Evolutionary conservation across 2,329 filamentous ascomycete species (phyloP).

Genomic region (Magnaporthiopsis rhizophila): DNA sequence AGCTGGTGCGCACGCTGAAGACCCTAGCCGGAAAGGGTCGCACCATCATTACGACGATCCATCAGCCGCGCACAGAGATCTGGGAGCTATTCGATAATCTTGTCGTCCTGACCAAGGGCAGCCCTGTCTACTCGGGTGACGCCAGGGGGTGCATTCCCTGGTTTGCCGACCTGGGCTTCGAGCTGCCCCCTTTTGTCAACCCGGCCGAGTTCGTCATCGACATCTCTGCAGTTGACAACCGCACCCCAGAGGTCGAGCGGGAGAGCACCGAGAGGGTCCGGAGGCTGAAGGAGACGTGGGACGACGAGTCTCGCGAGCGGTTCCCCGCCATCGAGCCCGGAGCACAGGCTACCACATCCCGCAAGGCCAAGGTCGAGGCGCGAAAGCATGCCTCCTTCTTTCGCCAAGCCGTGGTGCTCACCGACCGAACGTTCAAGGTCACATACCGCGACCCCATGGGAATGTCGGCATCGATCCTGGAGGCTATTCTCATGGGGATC

Average conservation of each 20-base stretch:
- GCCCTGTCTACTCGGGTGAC: conserved; percentile 59
- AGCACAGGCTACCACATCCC: conserved; percentile 12
- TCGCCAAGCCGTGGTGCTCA: conserved; percentile 59
- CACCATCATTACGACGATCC: conserved; percentile 67
- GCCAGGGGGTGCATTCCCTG: conserved; percentile 51
- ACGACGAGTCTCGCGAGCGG: conserved; percentile 23
- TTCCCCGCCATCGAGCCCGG: conserved; percentile 16
- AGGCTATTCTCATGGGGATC: conserved; percentile 63
- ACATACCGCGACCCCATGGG: conserved; percentile 73
- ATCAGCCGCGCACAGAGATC: conserved; percentile 72
- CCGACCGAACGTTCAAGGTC: conserved; percentile 59
- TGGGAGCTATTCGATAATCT: conserved; percentile 71
- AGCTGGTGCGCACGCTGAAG: conserved; percentile 64
- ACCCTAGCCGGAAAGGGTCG: conserved; percentile 58
- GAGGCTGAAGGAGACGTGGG: conserved; percentile 55
- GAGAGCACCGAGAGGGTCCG: conserved; percentile 52
- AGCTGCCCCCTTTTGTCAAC: conserved; percentile 64
- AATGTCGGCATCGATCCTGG: conserved; percentile 60
- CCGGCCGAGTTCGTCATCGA: conserved; percentile 72
- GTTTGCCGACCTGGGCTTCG: conserved; percentile 53
- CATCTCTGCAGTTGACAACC: conserved; percentile 64
- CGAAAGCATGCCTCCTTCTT: conserved; percentile 46
- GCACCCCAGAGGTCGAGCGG: conserved; percentile 57
- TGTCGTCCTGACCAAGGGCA: conserved; percentile 59
- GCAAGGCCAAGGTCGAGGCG: conserved; percentile 11